A percentile compares a stretch with the other conserved stretches of the same genome.
phyloP scores from a whole-genome alignment of 140 eudicot species.

The Bidens hawaiensis region DNA sequence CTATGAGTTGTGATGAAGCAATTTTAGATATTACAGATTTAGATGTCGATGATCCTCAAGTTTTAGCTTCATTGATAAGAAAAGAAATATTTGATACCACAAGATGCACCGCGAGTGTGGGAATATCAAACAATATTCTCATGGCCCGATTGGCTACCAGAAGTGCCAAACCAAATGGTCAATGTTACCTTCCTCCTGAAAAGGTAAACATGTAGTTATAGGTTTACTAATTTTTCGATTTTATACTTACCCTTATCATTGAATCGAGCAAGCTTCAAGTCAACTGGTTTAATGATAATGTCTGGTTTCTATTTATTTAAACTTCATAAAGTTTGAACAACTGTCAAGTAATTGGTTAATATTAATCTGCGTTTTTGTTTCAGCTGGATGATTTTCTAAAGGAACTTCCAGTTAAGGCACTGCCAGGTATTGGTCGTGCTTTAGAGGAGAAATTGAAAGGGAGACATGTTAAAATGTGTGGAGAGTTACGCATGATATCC shows the following conservation, averaged over 20 bases:
- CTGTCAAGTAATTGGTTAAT: constrained; percentile 1
- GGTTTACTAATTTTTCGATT: too few species aligned
- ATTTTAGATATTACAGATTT: constrained; percentile 72
- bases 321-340: too few species aligned
- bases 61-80: constrained; percentile 67
- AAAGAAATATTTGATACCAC: constrained; percentile 75
- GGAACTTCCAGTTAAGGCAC: constrained; percentile 78
- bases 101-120: constrained; percentile 93
- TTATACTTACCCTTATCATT: neutral
- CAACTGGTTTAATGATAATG: too few species aligned
- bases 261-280: neutral
- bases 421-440: constrained; percentile 95
- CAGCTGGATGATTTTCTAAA: constrained; percentile 70
- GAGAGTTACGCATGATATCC: constrained; percentile 63
- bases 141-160: constrained; percentile 92
- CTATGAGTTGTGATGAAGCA: constrained; percentile 98
- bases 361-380: constrained; percentile 10
- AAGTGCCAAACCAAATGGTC: constrained; percentile 93
- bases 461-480: constrained; percentile 60
- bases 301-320: too few species aligned
- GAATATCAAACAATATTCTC: constrained; percentile 77
- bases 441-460: constrained; percentile 83
- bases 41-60: constrained; percentile 55
- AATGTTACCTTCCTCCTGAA: constrained; percentile 68
- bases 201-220: constrained; percentile 36